Evolutionary conservation across 1,139 yeast species (phyloP).

Genomic region (Waltiozyma sp.): DNA sequence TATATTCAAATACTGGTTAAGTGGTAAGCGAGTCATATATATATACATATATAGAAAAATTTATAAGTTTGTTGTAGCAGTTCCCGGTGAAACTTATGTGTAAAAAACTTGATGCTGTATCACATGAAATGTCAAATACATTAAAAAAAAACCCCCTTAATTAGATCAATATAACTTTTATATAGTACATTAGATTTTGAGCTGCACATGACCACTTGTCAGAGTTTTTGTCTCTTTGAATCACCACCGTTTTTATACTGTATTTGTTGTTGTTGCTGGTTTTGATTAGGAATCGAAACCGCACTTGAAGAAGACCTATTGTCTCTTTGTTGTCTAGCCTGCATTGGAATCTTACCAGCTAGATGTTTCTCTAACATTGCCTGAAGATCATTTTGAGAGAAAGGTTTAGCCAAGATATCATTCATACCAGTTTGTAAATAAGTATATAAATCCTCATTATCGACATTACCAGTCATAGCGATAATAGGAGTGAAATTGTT

Average conservation of each 20-base stretch:
- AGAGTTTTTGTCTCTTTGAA: neutral
- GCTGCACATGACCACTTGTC: too few relatives aligned
- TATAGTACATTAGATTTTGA: too few relatives aligned
- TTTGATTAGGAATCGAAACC: neutral
- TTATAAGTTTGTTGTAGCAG: too few relatives aligned
- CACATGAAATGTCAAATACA: too few relatives aligned
- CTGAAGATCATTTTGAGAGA: conserved; percentile 74
- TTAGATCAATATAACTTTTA: too few relatives aligned
- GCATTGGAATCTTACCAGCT: conserved; percentile 24
- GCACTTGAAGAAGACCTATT: neutral
- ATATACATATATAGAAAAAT: too few relatives aligned
- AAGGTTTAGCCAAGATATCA: conserved; percentile 86
- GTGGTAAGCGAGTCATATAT: too few relatives aligned
- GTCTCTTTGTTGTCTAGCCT: neutral
- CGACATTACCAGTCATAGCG: conserved; percentile 88
- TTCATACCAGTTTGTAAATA: conserved; percentile 86
- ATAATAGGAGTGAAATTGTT: conserved; percentile 81
- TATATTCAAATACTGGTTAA: too few relatives aligned
- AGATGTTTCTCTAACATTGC: conserved; percentile 65
- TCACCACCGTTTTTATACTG: neutral
- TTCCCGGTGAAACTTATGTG: too few relatives aligned
- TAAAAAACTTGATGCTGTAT: too few relatives aligned
- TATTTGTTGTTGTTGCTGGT: neutral
- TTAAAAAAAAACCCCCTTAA: too few relatives aligned
- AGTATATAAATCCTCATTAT: conserved; percentile 68